Evolutionary conservation across 306 rosid species (phyloP), one percentile per base, ranked within the genome.

Genomic region (Potentilla sterilis): DNA sequence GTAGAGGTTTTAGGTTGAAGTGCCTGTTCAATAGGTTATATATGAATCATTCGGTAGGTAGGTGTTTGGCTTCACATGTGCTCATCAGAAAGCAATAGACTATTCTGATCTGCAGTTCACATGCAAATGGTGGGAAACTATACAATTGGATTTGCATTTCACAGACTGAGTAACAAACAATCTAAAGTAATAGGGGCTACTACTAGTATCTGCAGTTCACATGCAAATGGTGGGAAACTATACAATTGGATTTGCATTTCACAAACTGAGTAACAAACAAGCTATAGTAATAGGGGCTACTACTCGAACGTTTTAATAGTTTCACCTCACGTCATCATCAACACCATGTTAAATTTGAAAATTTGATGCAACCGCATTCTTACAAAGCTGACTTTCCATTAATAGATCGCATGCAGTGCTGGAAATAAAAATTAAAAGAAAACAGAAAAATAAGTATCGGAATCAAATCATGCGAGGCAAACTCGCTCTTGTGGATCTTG

Each of bases 401-500:
- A 73, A 74, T 81, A 88, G 92, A 79, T 88, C 89, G 19, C 92
- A 88, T 81, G 92, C 92, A 49, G 92, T 86, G 67, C 69, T 88
- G 79, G 92, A 88, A 86, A 86, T 88, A 32, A 82, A 77, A 59
- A 88, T 88, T 37, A 84, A 84, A 75, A 86, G 90, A 69, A 88
- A 88, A 73, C 86, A 81, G 77, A 88, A 76, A 80, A 88, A 86
- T 70, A 88, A 80, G 75, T 82, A 84, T 52, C 79, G 79, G 78
- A 86, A 80, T 86, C 92, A 88, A 83, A 80, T 88, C 70, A 59
- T 84, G 84, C 84, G 77, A 9, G 92, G 90, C 70, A 88, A 86
- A 84, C 92, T 88, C 4, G 90, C 90, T 21, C 92, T 84, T 46
- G 90, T 88, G 69, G 92, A 88, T 82, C 92, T 88, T 73, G 90